Conservation (phyloP, 768 basidiomycete species). For the Steccherinum ochraceum region DNA sequence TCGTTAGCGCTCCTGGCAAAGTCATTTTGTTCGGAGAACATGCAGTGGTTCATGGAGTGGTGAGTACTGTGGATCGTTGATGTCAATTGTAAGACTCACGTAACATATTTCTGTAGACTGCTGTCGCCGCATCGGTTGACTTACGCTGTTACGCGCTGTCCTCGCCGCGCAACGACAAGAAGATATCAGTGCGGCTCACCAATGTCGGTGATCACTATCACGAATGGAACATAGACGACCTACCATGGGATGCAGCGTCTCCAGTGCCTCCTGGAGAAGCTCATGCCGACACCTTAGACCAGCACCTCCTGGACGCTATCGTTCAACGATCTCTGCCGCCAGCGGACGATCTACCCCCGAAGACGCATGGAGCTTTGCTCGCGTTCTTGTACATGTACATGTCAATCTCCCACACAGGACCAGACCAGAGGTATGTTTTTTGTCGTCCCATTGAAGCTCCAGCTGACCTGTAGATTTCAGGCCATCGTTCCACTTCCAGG, state of each 20-base stretch:
- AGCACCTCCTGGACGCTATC: conserved; percentile 67
- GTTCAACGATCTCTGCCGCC: conserved; percentile 36
- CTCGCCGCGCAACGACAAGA: conserved; percentile 66
- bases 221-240: conserved; percentile 71
- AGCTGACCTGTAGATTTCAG: conserved; percentile 31
- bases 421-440: conserved; percentile 41
- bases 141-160: conserved; percentile 90
- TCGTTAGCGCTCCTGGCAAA: conserved; percentile 95
- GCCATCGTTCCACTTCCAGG: conserved; percentile 71
- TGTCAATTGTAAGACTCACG: conserved; percentile 8
- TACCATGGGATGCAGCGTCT: conserved; percentile 77
- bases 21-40: conserved; percentile 98
- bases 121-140: conserved; percentile 91
- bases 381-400: conserved; percentile 95
- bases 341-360: conserved; percentile 22
- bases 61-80: conserved; percentile 37
- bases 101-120: conserved; percentile 60
- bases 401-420: conserved; percentile 49
- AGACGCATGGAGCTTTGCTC: conserved; percentile 44
- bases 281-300: conserved; percentile 65
- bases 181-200: conserved; percentile 67
- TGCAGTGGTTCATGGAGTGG: conserved; percentile 95
- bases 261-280: conserved; percentile 42
- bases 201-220: conserved; percentile 74
- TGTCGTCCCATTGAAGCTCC: conserved; percentile 5